Evolutionary conservation across 2,329 filamentous ascomycete species (phyloP).

Genomic region (Whalleya microplaca): DNA sequence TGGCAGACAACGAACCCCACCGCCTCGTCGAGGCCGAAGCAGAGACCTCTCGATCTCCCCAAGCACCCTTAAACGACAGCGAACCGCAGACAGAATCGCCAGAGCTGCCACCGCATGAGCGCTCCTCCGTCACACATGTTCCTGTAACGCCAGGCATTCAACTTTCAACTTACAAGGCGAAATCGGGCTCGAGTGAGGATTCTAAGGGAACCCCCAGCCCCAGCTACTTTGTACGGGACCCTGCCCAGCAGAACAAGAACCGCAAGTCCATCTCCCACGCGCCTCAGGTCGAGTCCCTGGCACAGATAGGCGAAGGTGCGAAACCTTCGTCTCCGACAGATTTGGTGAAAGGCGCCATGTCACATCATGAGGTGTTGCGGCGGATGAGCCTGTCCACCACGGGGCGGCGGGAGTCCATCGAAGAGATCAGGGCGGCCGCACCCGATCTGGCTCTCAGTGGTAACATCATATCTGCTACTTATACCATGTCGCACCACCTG

Average conservation of each 20-base stretch:
- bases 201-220: constrained; percentile 24
- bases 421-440: constrained; percentile 58
- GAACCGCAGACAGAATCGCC: constrained; percentile 17
- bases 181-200: constrained; percentile 23
- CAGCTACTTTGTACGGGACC: constrained; percentile 40
- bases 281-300: constrained; percentile 17
- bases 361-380: constrained; percentile 47
- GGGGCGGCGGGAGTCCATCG: constrained; percentile 54
- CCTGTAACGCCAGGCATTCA: constrained; percentile 48
- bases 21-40: constrained; percentile 17
- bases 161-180: constrained; percentile 36
- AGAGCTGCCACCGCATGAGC: constrained; percentile 41
- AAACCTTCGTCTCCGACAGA: constrained; percentile 24
- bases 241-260: constrained; percentile 25
- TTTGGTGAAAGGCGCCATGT: constrained; percentile 37
- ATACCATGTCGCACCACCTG: constrained; percentile 64
- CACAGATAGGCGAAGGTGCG: constrained; percentile 27
- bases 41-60: constrained; percentile 12
- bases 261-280: constrained; percentile 32
- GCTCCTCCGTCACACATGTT: constrained; percentile 38
- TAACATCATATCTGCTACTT: constrained; percentile 69
- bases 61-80: no score
- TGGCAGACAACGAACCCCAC: constrained; percentile 26
- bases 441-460: constrained; percentile 63
- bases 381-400: constrained; percentile 48